Base-by-base conservation (phyloP, 495 filamentous ascomycete genomes). In the Usnea hakonensis region DNA sequence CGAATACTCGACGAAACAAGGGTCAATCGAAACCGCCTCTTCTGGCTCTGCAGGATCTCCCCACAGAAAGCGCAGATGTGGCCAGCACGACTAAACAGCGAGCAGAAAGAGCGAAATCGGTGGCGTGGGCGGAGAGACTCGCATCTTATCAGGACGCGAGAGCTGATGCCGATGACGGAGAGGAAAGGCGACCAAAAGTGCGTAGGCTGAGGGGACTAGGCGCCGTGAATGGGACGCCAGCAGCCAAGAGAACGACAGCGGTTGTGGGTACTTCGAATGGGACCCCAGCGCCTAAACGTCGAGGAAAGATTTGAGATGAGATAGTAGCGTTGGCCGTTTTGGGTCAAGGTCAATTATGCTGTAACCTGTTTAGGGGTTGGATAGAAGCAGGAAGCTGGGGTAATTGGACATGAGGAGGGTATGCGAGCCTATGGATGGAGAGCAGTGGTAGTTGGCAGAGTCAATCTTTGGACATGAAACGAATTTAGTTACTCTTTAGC, bases 1-100 rank as follows among this genome's bases (percentile, higher is more conserved):
- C 73, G 6, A 86, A 87, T 66, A 87, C 84, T 13, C 72, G 76
- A 41, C 74, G 78, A 46, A 87, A 87, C 69, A 80, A 81, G 61
- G 83, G 83, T 16, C 75, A 76, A 60, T 70, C 80, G 21, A 64
- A 82, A 37, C 65, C 76, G 28, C 82, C 83, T 23, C 76, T 74
- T 59, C 61, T 74, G 43, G 72, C 68, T 30, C 70, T 87, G 8
- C 69, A 78, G 60, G 75, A 72, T 48, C 62, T 86, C 40, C 68
- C 69, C 7, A 48, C 30, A 30, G 66, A 66, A 19, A 54, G 11
- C 5, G 23, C 64, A 41, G 67, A 66, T 36, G 38, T 19, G 17
- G 36, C 32, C 7, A 35, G 7, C 8, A 32, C 5, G 21, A 32
- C 30, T 2, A 52, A 28, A 48, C 32, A 59, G 28, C 30, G 48